These are phyloP conservation scores for Aspergillus wentii DNA, from an alignment of 495 filamentous ascomycete species.

Conservation along the genomic window DNA sequence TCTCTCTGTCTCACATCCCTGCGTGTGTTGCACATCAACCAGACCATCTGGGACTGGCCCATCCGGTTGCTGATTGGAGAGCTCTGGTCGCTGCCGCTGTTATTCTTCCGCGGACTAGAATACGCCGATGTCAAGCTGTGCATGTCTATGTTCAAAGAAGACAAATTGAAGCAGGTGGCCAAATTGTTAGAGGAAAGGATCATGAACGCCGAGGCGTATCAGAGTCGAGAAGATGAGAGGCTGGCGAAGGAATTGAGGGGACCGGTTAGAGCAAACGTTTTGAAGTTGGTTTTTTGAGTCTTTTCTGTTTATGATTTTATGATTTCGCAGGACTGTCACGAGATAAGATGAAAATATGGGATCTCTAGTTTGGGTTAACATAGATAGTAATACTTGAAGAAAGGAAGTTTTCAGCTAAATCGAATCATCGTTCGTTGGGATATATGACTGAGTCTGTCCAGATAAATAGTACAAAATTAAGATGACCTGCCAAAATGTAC, in stretches of 20 bases:
- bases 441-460: too few species aligned
- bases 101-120: slow-evolving; percentile 10
- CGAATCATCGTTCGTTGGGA: too few species aligned
- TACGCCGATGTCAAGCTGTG: slow-evolving; percentile 8
- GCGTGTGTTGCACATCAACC: slow-evolving; percentile 13
- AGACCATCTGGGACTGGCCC: slow-evolving; percentile 16
- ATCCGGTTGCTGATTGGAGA: slow-evolving; percentile 13
- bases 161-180: slow-evolving; percentile 5
- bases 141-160: slow-evolving; percentile 4
- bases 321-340: too few species aligned
- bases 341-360: too few species aligned
- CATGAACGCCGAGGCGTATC: slow-evolving; percentile 10
- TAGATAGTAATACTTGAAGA: too few species aligned
- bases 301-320: neutral
- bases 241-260: slow-evolving; percentile 10
- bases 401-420: too few species aligned
- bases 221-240: slow-evolving; percentile 12
- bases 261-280: slow-evolving; percentile 5
- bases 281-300: slow-evolving; percentile 10
- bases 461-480: slow-evolving; percentile 3
- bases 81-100: slow-evolving; percentile 16
- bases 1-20: slow-evolving; percentile 2
- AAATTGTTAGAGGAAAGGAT: slow-evolving; percentile 11
- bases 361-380: too few species aligned
- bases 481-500: slow-evolving; percentile 8